phyloP scores from a whole-genome alignment of 2,329 filamentous ascomycete species.

The Rutstroemia sp. region DNA sequence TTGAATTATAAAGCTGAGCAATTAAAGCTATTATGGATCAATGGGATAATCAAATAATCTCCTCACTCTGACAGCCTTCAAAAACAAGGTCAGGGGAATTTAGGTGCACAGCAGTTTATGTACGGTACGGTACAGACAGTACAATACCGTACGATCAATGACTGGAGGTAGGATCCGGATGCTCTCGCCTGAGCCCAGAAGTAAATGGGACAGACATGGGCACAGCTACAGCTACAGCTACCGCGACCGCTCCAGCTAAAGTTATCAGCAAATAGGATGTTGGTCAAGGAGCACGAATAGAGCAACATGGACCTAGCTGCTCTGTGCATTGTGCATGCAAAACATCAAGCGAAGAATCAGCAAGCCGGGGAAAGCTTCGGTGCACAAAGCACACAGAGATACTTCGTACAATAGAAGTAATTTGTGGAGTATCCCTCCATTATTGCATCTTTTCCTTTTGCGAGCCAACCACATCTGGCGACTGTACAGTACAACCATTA shows the following conservation, averaged over 20 bases:
- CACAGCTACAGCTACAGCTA: not conserved
- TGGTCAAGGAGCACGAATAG: constrained; percentile 19
- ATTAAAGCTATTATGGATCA: not conserved
- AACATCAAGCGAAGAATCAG: constrained; percentile 13
- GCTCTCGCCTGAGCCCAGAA: too few species aligned
- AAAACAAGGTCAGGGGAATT: constrained; percentile 15
- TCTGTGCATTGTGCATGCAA: constrained; percentile 13
- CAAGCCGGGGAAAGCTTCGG: constrained; percentile 12
- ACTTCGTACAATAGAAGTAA: not conserved
- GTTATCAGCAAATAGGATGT: constrained; percentile 20
- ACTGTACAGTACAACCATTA: too few species aligned
- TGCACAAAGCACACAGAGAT: not conserved
- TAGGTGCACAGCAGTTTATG: constrained; percentile 6
- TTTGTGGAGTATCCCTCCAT: not conserved
- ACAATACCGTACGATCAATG: too few species aligned
- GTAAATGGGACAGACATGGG: constrained; percentile 2
- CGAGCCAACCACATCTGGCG: not conserved
- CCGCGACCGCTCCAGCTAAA: constrained; percentile 5
- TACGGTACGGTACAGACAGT: constrained; percentile 6
- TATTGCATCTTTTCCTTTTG: not conserved
- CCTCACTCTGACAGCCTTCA: constrained; percentile 14
- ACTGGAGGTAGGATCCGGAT: too few species aligned
- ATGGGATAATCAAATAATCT: constrained; percentile 16
- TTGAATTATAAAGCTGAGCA: constrained; percentile 22
- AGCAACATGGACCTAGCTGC: constrained; percentile 3